These are phyloP conservation scores for Erigeron philadelphicus DNA, from an alignment of 140 eudicot genomes.

Conservation along the genomic window DNA sequence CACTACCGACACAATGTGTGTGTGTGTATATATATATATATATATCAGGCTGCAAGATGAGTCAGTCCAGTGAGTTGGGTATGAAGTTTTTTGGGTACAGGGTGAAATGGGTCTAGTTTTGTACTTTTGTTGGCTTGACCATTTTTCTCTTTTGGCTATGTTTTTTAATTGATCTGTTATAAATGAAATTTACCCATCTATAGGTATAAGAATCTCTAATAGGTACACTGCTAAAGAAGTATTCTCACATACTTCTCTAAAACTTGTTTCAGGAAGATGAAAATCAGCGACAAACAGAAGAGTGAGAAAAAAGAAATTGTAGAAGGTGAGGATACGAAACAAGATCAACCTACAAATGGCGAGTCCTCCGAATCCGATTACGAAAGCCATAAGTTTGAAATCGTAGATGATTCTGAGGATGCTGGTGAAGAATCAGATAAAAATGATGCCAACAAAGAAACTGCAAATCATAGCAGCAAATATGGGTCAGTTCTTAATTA, in stretches of 20 bases:
- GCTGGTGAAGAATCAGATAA: conserved; percentile 31
- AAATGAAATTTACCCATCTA: too few relatives aligned
- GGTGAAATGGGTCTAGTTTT: too few relatives aligned
- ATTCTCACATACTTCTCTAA: conserved; percentile 10
- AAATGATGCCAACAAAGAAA: conserved; percentile 29
- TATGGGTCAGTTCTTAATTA: conserved; percentile 13
- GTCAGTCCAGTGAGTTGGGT: too few relatives aligned
- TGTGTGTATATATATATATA: too few relatives aligned
- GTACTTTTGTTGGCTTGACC: too few relatives aligned
- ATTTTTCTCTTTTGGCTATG: too few relatives aligned
- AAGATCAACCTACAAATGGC: conserved; percentile 13
- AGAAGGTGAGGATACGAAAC: conserved; percentile 13
- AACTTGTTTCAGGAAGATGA: conserved; percentile 38
- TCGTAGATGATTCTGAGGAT: conserved; percentile 23
- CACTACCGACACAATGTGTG: too few relatives aligned
- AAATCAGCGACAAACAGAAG: conserved; percentile 37
- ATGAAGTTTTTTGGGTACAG: too few relatives aligned
- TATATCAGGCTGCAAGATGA: too few relatives aligned
- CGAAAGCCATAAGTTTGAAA: conserved; percentile 25
- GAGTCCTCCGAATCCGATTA: conserved; percentile 35
- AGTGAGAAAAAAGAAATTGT: conserved; percentile 29
- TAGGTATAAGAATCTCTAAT: neutral
- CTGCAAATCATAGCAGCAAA: conserved; percentile 21
- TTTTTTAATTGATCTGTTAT: too few relatives aligned
- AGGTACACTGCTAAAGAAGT: conserved; percentile 3